Conservation (phyloP, 169 alveolate species). For the Plasmodium billcollinsi region DNA sequence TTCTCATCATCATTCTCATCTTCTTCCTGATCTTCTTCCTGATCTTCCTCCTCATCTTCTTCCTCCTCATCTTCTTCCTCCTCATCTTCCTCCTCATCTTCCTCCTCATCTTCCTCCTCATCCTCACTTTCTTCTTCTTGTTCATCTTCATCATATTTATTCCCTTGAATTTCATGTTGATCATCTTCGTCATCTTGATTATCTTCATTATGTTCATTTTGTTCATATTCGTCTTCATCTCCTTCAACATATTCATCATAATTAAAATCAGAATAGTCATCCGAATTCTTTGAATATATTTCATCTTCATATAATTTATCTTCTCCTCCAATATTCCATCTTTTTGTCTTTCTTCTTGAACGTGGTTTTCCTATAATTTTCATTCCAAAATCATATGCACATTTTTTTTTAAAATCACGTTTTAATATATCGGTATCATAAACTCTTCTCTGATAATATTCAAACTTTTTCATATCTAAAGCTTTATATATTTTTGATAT, state of each 20-base stretch:
- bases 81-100: not conserved
- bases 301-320: conserved; percentile 2
- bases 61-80: not conserved
- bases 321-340: not conserved
- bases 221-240: conserved; percentile 43
- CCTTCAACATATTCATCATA: conserved; percentile 15
- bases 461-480: conserved; percentile 61
- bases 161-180: not conserved
- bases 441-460: conserved; percentile 30
- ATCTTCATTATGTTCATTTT: not conserved
- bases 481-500: conserved; percentile 53
- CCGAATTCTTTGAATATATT: conserved; percentile 13
- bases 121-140: not conserved
- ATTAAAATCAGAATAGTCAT: conserved; percentile 38
- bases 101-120: not conserved
- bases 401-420: conserved; percentile 26
- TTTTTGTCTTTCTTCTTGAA: not conserved
- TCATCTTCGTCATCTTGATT: not conserved
- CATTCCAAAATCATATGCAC: conserved; percentile 53
- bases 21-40: not conserved
- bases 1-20: not conserved
- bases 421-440: conserved; percentile 34
- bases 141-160: not conserved
- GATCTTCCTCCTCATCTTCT: not conserved
- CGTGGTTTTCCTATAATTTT: conserved; percentile 49